Conservation (phyloP, 108 stramenopile genomes). For the Discostella pseudostelligera region DNA sequence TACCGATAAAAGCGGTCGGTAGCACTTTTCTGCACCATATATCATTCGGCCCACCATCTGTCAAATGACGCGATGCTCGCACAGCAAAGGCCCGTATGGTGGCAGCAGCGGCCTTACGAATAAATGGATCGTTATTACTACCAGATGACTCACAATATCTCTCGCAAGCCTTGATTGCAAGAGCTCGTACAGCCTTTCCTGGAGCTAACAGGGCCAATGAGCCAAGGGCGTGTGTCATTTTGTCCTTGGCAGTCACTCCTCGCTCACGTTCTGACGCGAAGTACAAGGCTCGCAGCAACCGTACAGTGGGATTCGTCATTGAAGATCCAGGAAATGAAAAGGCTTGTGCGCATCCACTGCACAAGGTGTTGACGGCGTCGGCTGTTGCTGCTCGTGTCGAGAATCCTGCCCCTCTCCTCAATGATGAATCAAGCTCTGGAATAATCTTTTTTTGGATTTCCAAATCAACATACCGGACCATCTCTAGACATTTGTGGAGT, state of each 20-base stretch:
- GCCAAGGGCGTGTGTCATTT: conserved; percentile 69
- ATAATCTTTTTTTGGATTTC: conserved; percentile 62
- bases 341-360: conserved; percentile 61
- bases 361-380: conserved; percentile 69
- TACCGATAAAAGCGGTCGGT: conserved; percentile 74
- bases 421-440: conserved; percentile 46
- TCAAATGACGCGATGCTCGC: conserved; percentile 64
- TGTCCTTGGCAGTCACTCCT: conserved; percentile 68
- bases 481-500: conserved; percentile 73
- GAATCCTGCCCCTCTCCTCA: conserved; percentile 60
- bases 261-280: conserved; percentile 75
- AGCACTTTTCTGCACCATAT: conserved; percentile 70
- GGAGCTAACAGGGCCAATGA: conserved; percentile 62
- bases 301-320: conserved; percentile 64
- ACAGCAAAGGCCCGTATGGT: conserved; percentile 77
- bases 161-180: conserved; percentile 58
- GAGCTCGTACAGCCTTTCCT: conserved; percentile 59
- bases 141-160: conserved; percentile 59
- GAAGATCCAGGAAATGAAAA: conserved; percentile 61
- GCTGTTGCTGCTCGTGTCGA: conserved; percentile 82
- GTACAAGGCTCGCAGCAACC: conserved; percentile 80
- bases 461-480: conserved; percentile 49
- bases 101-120: conserved; percentile 68
- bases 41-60: conserved; percentile 72
- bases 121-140: conserved; percentile 57